A percentile compares a stretch with the other conserved stretches of the same genome.
Conservation (phyloP, 202 grass and related monocot species). For the Carex arenaria region DNA sequence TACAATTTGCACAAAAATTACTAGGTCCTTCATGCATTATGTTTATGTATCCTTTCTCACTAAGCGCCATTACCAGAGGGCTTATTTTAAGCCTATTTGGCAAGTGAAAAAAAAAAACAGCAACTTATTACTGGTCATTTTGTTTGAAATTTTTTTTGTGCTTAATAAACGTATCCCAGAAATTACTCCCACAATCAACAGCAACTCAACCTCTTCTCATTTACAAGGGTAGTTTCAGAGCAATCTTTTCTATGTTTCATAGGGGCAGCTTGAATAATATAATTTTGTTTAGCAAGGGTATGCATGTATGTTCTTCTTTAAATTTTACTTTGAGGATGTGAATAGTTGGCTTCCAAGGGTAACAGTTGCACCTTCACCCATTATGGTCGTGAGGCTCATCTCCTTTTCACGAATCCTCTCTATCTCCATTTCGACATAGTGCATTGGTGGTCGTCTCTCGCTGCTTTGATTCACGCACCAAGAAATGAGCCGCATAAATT, state of each 20-base stretch:
- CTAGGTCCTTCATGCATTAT: neutral
- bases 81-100: constrained; percentile 4
- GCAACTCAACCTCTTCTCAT: neutral
- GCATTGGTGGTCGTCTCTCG: constrained; percentile 65
- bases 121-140: constrained; percentile 3
- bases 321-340: constrained; percentile 43
- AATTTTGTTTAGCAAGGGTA: constrained; percentile 17
- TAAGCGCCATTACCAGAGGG: neutral
- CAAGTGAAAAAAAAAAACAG: neutral
- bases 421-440: constrained; percentile 66
- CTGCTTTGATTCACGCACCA: constrained; percentile 54
- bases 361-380: constrained; percentile 56
- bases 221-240: neutral
- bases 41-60: neutral
- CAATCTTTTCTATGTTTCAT: neutral
- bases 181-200: neutral
- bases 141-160: neutral
- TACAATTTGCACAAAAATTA: constrained; percentile 17
- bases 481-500: constrained; percentile 54
- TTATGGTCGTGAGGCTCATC: constrained; percentile 62
- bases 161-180: neutral
- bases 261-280: neutral
- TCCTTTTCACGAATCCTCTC: constrained; percentile 70
- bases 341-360: constrained; percentile 97
- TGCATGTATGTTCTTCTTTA: constrained; percentile 17